These are phyloP conservation scores for Dillenia turbinata DNA, from an alignment of 164 flowering plant species.

Conservation along the genomic window DNA sequence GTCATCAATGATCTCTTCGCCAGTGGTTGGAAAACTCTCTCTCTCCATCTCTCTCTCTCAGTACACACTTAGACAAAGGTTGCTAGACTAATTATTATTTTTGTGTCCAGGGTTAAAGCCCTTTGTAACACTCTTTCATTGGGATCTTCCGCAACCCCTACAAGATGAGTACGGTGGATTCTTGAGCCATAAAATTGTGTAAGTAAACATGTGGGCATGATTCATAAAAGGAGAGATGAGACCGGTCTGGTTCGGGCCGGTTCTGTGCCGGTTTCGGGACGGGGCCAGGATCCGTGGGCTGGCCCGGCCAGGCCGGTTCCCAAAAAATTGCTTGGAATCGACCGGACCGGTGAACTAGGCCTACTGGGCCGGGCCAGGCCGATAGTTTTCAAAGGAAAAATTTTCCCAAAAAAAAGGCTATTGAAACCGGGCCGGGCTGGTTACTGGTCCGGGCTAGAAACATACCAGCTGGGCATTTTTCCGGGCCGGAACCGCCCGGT, in stretches of 20 bases:
- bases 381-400: no score
- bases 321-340: no score
- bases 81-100: background rate
- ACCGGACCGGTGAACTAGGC: no score
- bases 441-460: no score
- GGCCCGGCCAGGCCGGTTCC: no score
- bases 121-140: conserved; percentile 58
- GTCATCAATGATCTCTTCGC: conserved; percentile 53
- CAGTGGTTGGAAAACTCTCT: conserved; percentile 24
- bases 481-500: no score
- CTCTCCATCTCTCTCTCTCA: conserved; percentile 2
- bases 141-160: conserved; percentile 64
- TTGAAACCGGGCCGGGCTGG: no score
- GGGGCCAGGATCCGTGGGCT: no score
- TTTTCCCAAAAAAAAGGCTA: no score
- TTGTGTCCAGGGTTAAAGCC: conserved; percentile 42
- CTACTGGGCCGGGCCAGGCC: no score
- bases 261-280: background rate
- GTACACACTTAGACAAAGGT: no score
- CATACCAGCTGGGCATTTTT: no score
- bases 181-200: conserved; percentile 39
- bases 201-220: conserved; percentile 12
- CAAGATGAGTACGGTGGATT: conserved; percentile 57
- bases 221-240: background rate
- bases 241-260: background rate